Evolutionary conservation across 805 yeast genomes (phyloP), one percentile per base, ranked within the genome.

Genomic region (Candida xyloterini): DNA sequence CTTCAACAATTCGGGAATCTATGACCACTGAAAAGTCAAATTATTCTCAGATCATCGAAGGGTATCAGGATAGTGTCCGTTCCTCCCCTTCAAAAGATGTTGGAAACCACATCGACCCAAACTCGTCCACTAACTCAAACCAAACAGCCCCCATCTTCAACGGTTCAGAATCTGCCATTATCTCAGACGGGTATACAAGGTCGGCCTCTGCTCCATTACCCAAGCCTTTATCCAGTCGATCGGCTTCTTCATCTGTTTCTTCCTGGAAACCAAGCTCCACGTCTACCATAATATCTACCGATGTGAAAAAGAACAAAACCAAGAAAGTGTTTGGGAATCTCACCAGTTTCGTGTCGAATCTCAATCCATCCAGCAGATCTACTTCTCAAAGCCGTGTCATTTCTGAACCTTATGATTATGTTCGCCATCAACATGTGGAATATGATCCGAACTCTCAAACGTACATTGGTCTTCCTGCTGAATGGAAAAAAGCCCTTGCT

Each of bases 371-470:
- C 4, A 24, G 32, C 8, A 26, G 51, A 18, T 33, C 48, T 35
- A 18, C 40, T 30, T 41, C 57, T 10, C 47, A 39, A 15, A 43
- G 52, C 7, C 52, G 72, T 27, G 79, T 79, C 50, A 93, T 91
- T 35, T 85, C 95, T n/a, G 81, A 88, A 0, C 99, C 99, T 0
- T 88, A 83, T 60, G 88, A 87, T 55, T 84, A 93, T 13, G 81
- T 86, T 56, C 96, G 90, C 56, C 83, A 88, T 25, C 88, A 93
- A 13, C 98, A 93, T 56, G 98, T 93, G 8, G 96, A 95, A 16
- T 81, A 86, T 35, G 96, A 91, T 60, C 73, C 80, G 4, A 77
- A 75, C 47, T 76, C 88, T 15, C 96, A 96, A 10, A 84, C 85
- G 30, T 91, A 84, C 59, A 87, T 93, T 1, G 98, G 97, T 2